A percentile compares a stretch with the other conserved stretches of the same genome.
These are phyloP conservation scores for Gyromitra esculenta DNA, from an alignment of 2,329 filamentous ascomycete species.

Conservation along the genomic window DNA sequence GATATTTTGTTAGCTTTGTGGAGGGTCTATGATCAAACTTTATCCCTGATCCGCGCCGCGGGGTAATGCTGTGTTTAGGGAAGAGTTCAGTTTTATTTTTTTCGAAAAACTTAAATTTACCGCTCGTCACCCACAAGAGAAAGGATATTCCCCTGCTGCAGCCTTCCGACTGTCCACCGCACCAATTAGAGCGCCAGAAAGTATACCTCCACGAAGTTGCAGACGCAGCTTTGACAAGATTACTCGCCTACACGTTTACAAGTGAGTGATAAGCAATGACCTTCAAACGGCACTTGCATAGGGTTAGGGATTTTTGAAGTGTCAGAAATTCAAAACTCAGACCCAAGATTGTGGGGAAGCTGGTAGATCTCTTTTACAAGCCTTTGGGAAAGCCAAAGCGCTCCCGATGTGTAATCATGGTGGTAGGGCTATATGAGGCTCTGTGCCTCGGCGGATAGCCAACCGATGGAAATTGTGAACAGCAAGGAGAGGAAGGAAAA, in stretches of 20 bases:
- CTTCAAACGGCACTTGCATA: not conserved
- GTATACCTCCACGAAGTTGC: conserved; percentile 8
- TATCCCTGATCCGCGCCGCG: not conserved
- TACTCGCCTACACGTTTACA: not conserved
- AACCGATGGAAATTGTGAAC: conserved; percentile 10
- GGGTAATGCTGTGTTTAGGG: not conserved
- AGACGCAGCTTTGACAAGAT: conserved; percentile 5
- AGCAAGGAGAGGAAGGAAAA: conserved; percentile 15
- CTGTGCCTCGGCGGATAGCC: conserved; percentile 33
- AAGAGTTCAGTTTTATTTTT: not conserved
- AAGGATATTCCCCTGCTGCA: not conserved
- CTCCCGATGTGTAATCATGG: conserved; percentile 17
- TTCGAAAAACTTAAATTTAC: not conserved
- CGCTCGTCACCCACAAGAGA: not conserved
- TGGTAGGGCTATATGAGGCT: conserved; percentile 39
- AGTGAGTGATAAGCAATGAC: conserved; percentile 46
- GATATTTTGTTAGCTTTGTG: not conserved
- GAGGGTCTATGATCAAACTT: not conserved
- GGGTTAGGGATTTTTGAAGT: conserved; percentile 31
- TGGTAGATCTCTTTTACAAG: conserved; percentile 13
- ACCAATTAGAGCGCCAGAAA: not conserved
- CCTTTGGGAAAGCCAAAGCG: not conserved
- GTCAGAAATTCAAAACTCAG: not conserved
- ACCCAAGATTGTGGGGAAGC: conserved; percentile 13
- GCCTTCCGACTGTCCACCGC: not conserved